A percentile compares a stretch with the other conserved stretches of the same genome.
Conservation (phyloP, 208 protist species). For the Phytomonas sp. region DNA sequence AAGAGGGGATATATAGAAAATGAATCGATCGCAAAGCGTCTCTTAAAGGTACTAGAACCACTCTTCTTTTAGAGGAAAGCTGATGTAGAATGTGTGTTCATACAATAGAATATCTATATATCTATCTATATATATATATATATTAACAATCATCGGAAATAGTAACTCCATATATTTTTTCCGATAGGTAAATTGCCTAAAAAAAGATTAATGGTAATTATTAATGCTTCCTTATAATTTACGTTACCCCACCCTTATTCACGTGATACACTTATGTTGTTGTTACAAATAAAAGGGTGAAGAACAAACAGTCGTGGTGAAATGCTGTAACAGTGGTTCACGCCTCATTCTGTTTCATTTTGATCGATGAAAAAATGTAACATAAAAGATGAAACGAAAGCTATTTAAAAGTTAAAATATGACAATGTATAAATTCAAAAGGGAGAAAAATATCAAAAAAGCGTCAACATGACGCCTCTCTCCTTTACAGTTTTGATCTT, state of each 20-base stretch:
- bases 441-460: not conserved
- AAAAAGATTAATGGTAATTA: not conserved
- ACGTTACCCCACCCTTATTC: not conserved
- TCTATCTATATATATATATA: not conserved
- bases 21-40: not conserved
- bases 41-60: not conserved
- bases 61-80: not conserved
- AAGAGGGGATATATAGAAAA: not conserved
- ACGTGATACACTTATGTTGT: not conserved
- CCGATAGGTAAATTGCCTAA: not conserved
- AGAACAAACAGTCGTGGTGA: not conserved
- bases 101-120: conserved; percentile 1
- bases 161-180: not conserved
- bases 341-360: not conserved
- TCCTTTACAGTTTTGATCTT: not conserved
- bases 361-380: not conserved
- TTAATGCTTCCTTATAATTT: not conserved
- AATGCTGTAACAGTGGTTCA: not conserved
- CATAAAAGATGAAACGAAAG: not conserved
- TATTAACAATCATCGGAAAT: conserved; percentile 2
- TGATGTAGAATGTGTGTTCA: conserved; percentile 1
- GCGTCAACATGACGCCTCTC: not conserved
- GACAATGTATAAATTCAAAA: not conserved
- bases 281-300: not conserved
- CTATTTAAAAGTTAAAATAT: not conserved